These are phyloP conservation scores for Tetracentron sinense DNA, from an alignment of 164 flowering plant genomes.

Conservation along the genomic window DNA sequence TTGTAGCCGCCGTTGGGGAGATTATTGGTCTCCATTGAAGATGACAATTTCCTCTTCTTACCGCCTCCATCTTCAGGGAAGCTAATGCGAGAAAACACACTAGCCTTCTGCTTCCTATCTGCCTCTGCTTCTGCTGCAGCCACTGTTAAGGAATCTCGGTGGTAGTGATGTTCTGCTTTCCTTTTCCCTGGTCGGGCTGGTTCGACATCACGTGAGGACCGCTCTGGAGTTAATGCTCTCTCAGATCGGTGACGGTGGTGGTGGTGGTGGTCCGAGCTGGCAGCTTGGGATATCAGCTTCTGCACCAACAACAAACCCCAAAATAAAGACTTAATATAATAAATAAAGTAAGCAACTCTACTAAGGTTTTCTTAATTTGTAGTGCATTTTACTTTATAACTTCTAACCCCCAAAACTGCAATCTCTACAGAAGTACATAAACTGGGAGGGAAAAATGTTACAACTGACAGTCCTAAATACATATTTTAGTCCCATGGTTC, in stretches of 20 bases:
- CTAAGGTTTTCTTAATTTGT: no score
- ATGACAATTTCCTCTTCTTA: constrained; percentile 45
- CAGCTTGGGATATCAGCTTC: constrained; percentile 3
- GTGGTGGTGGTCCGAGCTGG: constrained; percentile 11
- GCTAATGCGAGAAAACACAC: constrained; percentile 91
- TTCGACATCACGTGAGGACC: constrained; percentile 1
- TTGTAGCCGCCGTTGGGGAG: constrained; percentile 12
- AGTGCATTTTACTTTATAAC: no score
- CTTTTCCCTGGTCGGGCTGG: constrained; percentile 13
- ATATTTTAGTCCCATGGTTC: no score
- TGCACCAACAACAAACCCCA: not conserved
- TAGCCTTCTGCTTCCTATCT: constrained; percentile 48
- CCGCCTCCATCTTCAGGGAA: constrained; percentile 45
- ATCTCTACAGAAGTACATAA: no score
- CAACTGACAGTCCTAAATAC: no score
- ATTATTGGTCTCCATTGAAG: constrained; percentile 21
- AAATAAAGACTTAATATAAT: no score
- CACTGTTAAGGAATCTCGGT: not conserved
- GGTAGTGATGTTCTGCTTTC: not conserved
- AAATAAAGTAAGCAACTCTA: no score
- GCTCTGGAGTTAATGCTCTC: not conserved
- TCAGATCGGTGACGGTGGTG: constrained; percentile 18
- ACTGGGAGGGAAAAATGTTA: no score
- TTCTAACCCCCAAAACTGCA: no score
- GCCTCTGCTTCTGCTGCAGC: constrained; percentile 13